Conservation (phyloP, 169 alveolate genomes). For the Babesia bovis region DNA sequence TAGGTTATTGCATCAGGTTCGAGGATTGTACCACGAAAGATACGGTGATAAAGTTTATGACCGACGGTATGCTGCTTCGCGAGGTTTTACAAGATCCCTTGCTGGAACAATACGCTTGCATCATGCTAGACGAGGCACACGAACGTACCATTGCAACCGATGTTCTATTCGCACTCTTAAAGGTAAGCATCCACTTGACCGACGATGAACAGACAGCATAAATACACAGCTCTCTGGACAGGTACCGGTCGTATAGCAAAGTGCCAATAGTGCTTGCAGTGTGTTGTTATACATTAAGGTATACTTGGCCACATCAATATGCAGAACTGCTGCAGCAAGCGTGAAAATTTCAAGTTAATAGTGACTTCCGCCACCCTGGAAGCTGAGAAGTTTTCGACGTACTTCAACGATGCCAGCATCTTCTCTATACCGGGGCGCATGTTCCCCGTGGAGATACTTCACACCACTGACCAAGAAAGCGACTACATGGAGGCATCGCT, state of each 20-base stretch:
- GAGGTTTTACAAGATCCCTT: constrained; percentile 94
- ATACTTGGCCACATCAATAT: background rate
- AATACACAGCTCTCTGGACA: constrained; percentile 73
- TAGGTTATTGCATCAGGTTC: constrained; percentile 94
- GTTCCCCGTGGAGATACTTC: constrained; percentile 95
- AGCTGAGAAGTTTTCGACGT: constrained; percentile 95
- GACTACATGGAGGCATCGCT: constrained; percentile 98
- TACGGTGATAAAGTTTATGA: constrained; percentile 98
- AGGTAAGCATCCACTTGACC: constrained; percentile 74
- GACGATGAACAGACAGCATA: constrained; percentile 44
- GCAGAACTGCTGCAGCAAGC: constrained; percentile 85
- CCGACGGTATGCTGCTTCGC: constrained; percentile 98
- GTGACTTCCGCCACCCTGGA: constrained; percentile 98
- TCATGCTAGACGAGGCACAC: constrained; percentile 99
- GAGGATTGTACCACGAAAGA: constrained; percentile 96
- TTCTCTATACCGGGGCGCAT: constrained; percentile 99
- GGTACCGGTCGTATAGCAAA: constrained; percentile 81
- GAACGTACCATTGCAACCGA: constrained; percentile 99
- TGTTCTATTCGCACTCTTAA: constrained; percentile 94
- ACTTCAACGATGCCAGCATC: constrained; percentile 94
- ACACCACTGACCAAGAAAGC: constrained; percentile 96
- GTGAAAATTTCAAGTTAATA: constrained; percentile 94
- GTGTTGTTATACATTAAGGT: constrained; percentile 25
- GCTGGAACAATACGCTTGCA: constrained; percentile 88
- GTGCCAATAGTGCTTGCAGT: constrained; percentile 18